Conservation (phyloP, 768 basidiomycete genomes). For the Auricularia sp. region DNA sequence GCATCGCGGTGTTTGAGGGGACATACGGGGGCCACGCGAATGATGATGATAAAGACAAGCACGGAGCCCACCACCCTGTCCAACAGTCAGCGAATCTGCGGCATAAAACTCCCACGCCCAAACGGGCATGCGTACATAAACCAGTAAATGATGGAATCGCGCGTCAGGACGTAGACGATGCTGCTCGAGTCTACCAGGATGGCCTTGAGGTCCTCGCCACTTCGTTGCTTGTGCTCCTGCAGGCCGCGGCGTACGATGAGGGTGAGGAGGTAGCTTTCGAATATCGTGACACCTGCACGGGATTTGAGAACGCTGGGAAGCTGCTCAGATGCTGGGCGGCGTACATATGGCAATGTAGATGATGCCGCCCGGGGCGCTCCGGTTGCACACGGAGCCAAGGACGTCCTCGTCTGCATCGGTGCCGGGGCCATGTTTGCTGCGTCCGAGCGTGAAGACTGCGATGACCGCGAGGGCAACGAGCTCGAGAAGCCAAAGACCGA, state of each 20-base stretch:
- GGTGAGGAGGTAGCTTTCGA: not conserved
- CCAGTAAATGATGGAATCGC: not conserved
- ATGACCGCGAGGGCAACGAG: not conserved
- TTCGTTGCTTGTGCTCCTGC: not conserved
- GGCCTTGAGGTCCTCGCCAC: not conserved
- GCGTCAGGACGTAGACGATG: not conserved
- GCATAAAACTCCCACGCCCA: not conserved
- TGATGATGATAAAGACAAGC: not conserved
- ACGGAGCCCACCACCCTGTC: not conserved
- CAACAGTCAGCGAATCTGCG: not conserved
- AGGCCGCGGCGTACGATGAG: not conserved
- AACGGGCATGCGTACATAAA: not conserved
- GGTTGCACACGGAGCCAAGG: not conserved
- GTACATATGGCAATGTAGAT: not conserved
- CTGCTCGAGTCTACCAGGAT: not conserved
- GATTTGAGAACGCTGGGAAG: not conserved
- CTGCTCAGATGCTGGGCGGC: not conserved
- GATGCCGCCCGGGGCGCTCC: not conserved
- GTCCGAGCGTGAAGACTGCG: not conserved
- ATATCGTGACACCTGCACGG: not conserved
- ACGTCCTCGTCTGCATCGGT: not conserved
- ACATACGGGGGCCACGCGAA: not conserved
- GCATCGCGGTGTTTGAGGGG: no score
- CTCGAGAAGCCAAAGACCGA: not conserved
- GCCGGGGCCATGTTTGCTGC: not conserved